Evolutionary conservation across 495 filamentous ascomycete genomes (phyloP), one percentile per base, ranked within the genome.

Genomic region (Neurospora tetraspora): DNA sequence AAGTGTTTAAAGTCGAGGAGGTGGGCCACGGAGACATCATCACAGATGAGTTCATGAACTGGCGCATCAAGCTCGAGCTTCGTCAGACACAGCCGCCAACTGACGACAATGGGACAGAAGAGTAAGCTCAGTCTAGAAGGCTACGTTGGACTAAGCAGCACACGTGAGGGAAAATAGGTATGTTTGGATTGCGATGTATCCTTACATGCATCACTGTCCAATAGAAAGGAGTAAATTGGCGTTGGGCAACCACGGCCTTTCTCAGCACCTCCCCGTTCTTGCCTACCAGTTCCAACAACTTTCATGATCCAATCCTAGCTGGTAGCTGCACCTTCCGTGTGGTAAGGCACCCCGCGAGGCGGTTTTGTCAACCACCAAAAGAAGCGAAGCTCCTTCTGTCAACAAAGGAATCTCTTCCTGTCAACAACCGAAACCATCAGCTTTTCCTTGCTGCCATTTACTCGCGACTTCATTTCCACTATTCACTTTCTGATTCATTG

Each of bases 1-100:
- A 95, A 80, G 86, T 96, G 0, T 91, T 87, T 77, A 88, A 88
- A 76, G 78, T 91, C 1, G 90, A 93, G 77, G 91, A 92, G 69
- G 88, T 85, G 7, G 93, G 92, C 0, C 88, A 92, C 71, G 93
- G 93, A 9, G 85, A 85, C 42, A 94, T 97, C 61, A 82, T 97
- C n/a, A 90, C 90, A 1, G 83, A 88, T 38, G 88, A 91, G 16
- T 97, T 97, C 77, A 85, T 90, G 73, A 83, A 89, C 70, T 96
- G 93, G 92, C 84, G 93, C 70, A 88, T 85, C 36, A 87, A 86
- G 71, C 77, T 86, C 23, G 78, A 73, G 23, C 69, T 84, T 37
- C 72, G 69, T 14, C 71, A 76, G 68, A 1, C 20, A 38, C 40
- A 77, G 16, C 43, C 71, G 10, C 36, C 43, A 39, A 14, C 53